Percentiles rank a stretch among this genome's conserved stretches.
Evolutionary conservation across 805 yeast species (phyloP).

Genomic region (Metschnikowia shivogae): DNA sequence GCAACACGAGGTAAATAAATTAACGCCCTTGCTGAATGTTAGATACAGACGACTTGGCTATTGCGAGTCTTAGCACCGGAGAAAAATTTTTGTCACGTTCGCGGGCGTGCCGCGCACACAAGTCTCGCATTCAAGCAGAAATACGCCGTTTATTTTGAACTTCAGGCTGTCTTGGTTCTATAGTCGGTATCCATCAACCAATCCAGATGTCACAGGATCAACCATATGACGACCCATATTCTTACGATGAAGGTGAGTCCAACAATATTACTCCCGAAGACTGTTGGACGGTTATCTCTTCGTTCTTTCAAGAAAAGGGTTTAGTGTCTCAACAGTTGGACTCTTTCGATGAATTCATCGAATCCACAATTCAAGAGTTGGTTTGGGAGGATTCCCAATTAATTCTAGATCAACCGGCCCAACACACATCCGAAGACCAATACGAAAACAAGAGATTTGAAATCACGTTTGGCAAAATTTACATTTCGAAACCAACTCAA

Average conservation of each 20-base stretch:
- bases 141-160: background rate
- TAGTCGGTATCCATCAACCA: constrained; percentile 2
- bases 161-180: constrained; percentile 4
- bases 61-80: constrained; percentile 2
- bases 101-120: constrained; percentile 7
- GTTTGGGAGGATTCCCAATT: constrained; percentile 93
- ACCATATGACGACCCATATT: constrained; percentile 57
- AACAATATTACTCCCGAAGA: constrained; percentile 85
- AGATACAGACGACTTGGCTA: background rate
- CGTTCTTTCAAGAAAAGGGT: constrained; percentile 95
- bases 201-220: constrained; percentile 18
- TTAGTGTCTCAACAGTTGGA: constrained; percentile 97
- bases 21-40: background rate
- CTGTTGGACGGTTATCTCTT: constrained; percentile 97
- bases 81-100: constrained; percentile 11
- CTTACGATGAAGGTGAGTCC: constrained; percentile 57
- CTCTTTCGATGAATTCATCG: constrained; percentile 96
- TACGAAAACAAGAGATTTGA: constrained; percentile 89
- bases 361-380: constrained; percentile 92
- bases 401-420: constrained; percentile 96
- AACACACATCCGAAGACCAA: constrained; percentile 88
- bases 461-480: constrained; percentile 96
- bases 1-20: background rate
- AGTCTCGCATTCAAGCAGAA: constrained; percentile 4
- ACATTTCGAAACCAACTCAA: constrained; percentile 93